These are phyloP conservation scores for Pascua sp. DNA, from an alignment of 1,284 basidiomycete species.

Conservation along the genomic window DNA sequence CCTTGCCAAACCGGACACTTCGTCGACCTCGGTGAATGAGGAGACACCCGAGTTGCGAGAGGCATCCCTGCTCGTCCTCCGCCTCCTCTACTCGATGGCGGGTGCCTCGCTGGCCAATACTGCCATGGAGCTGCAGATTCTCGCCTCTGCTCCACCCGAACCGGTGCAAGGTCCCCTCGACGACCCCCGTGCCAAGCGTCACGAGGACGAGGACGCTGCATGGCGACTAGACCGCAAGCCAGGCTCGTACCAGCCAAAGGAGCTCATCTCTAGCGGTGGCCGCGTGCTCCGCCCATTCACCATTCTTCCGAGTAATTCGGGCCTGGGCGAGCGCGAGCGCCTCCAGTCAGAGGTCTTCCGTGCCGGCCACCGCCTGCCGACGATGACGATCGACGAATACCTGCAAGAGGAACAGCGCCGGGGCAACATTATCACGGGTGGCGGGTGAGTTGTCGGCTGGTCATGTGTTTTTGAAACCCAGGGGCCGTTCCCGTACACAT, in stretches of 20 bases:
- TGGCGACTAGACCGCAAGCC: conserved; percentile 69
- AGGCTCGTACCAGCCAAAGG: conserved; percentile 47
- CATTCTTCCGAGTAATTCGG: conserved; percentile 67
- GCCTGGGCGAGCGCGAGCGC: conserved; percentile 60
- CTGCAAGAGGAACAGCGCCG: conserved; percentile 76
- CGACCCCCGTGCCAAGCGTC: conserved; percentile 37
- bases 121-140: conserved; percentile 68
- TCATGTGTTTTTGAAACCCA: neutral
- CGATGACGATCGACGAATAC: conserved; percentile 96
- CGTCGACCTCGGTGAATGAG: conserved; percentile 48
- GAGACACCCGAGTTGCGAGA: conserved; percentile 63
- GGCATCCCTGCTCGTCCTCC: conserved; percentile 65
- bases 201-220: conserved; percentile 53
- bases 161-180: conserved; percentile 46
- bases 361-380: conserved; percentile 80
- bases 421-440: conserved; percentile 81
- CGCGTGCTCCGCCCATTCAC: conserved; percentile 84
- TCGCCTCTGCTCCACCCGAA: conserved; percentile 15
- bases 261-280: conserved; percentile 69
- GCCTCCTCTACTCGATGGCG: conserved; percentile 68
- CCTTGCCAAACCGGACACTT: conserved; percentile 15
- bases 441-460: conserved; percentile 62
- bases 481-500: no score
- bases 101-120: conserved; percentile 65
- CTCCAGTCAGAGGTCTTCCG: conserved; percentile 79